These are phyloP conservation scores for Populus ilicifolia DNA, from an alignment of 345 rosid species.

Conservation along the genomic window DNA sequence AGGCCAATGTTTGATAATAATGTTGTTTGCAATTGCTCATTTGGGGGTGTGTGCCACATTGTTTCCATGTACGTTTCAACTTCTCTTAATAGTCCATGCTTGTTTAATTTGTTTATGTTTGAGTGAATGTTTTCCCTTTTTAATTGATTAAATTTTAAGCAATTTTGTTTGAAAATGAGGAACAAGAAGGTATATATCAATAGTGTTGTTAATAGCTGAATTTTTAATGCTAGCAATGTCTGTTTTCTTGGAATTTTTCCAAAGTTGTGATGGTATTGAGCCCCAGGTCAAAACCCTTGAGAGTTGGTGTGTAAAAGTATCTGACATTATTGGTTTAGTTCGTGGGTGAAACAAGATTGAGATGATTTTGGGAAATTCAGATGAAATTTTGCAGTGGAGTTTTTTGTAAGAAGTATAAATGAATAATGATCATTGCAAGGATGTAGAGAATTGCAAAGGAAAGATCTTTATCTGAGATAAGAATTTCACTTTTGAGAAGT, in stretches of 20 bases:
- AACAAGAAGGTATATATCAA: not conserved
- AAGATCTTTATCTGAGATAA: no score
- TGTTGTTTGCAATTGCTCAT: constrained; percentile 2
- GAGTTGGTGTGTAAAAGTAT: not conserved
- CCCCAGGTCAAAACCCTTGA: not conserved
- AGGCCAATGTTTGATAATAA: not conserved
- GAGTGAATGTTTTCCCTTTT: no score
- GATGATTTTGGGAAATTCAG: no score
- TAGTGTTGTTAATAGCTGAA: not conserved
- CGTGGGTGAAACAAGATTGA: no score
- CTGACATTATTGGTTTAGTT: not conserved
- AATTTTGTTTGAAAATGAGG: not conserved
- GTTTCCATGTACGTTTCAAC: not conserved
- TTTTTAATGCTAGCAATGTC: not conserved
- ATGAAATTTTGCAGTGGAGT: no score
- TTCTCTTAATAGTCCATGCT: not conserved
- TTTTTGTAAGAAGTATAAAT: no score
- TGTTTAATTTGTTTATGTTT: no score
- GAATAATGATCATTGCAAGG: no score
- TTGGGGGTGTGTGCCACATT: constrained; percentile 6
- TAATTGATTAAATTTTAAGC: not conserved
- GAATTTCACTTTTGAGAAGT: not conserved
- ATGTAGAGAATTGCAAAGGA: no score
- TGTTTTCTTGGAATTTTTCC: not conserved
- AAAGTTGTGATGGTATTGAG: not conserved